These are phyloP conservation scores for Paraurostyla sp. DNA, from an alignment of 73 alveolate species.

Conservation along the genomic window DNA sequence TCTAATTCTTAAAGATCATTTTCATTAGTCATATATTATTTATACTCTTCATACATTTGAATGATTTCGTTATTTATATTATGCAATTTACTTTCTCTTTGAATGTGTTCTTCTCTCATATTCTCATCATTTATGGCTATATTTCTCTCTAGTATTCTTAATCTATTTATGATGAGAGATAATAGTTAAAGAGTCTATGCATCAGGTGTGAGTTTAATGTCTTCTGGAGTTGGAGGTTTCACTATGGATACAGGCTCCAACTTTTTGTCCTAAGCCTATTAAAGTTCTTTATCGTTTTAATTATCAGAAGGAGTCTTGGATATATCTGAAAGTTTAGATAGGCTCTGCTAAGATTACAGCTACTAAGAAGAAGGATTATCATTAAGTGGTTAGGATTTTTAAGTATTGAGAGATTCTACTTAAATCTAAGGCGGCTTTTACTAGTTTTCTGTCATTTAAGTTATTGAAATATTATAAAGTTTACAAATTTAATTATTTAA, in stretches of 20 bases:
- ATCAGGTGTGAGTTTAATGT: constrained; percentile 16
- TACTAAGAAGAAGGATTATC: too few species aligned
- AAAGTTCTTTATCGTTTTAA: background rate
- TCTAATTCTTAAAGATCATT: constrained; percentile 28
- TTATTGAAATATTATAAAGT: too few species aligned
- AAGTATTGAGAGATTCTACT: too few species aligned
- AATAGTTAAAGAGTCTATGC: background rate
- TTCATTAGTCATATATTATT: background rate
- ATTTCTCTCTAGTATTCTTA: constrained; percentile 12
- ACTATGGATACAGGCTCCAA: constrained; percentile 1
- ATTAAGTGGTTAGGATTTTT: too few species aligned
- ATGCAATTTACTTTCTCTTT: background rate
- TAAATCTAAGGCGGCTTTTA: too few species aligned
- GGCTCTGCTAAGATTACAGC: too few species aligned
- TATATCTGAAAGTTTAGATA: background rate
- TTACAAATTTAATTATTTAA: background rate
- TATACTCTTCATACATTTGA: background rate
- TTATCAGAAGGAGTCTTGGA: background rate
- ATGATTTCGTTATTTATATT: background rate
- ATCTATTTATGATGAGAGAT: background rate
- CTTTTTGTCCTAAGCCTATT: background rate
- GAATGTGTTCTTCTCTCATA: background rate
- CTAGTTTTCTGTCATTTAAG: too few species aligned
- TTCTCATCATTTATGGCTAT: constrained; percentile 22
- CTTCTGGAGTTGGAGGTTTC: constrained; percentile 22